These are phyloP conservation scores for Ophiocordyceps polyrhachis-furcata DNA, from an alignment of 2,329 filamentous ascomycete genomes.

Conservation along the genomic window DNA sequence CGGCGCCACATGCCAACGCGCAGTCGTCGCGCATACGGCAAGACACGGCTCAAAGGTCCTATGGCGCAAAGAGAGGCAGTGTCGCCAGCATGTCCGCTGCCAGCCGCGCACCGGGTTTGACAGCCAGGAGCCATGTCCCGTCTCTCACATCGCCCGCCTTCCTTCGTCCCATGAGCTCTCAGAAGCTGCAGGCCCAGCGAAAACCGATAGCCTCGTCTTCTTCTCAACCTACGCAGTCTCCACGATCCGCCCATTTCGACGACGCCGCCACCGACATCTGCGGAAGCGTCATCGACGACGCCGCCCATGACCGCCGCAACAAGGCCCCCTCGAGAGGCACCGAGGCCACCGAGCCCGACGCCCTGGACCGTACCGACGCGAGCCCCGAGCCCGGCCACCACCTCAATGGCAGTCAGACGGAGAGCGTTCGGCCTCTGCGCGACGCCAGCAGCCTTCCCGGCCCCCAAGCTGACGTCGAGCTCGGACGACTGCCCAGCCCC, in stretches of 20 bases:
- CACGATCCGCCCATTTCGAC: constrained; percentile 13
- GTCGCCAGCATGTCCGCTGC: constrained; percentile 26
- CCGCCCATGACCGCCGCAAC: constrained; percentile 26
- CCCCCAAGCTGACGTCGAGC: constrained; percentile 28
- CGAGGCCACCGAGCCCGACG: constrained; percentile 58
- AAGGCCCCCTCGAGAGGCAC: constrained; percentile 51
- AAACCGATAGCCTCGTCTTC: constrained; percentile 20
- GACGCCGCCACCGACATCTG: constrained; percentile 23
- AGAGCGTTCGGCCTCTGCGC: constrained; percentile 64
- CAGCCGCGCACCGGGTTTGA: constrained; percentile 34
- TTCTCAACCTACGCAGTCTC: constrained; percentile 1
- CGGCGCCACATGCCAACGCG: constrained; percentile 7
- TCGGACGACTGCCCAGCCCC: constrained; percentile 35
- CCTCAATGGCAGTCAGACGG: constrained; percentile 43
- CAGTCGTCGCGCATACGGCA: constrained; percentile 34
- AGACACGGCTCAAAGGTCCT: constrained; percentile 1
- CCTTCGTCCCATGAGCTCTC: constrained; percentile 92
- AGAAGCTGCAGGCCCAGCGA: constrained; percentile 80
- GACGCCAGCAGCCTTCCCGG: constrained; percentile 13
- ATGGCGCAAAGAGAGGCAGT: constrained; percentile 21
- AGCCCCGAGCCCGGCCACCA: constrained; percentile 47
- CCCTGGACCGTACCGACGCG: constrained; percentile 51
- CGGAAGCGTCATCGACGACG: constrained; percentile 18
- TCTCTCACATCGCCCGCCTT: constrained; percentile 80
- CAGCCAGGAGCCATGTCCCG: constrained; percentile 74